Percentiles rank a stretch among this genome's conserved stretches.
Conservation (phyloP, 176 grass and related monocot species). For the Bolboschoenus planiculmis region DNA sequence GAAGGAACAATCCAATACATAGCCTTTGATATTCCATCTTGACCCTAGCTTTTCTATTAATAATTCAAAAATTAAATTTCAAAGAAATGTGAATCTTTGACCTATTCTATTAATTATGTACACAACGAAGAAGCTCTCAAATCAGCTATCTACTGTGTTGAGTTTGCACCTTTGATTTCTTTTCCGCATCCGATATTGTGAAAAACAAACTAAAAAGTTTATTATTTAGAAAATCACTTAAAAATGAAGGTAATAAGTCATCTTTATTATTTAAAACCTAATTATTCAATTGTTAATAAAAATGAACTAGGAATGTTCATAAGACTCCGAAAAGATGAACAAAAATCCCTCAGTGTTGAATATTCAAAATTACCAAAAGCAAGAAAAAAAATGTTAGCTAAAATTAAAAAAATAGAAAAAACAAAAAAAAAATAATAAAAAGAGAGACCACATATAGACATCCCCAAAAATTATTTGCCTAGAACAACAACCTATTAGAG, state of each 20-base stretch:
- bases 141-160: background rate
- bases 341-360: background rate
- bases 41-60: background rate
- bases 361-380: background rate
- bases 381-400: background rate
- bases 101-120: too few relatives aligned
- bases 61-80: background rate
- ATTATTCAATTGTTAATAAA: background rate
- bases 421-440: background rate
- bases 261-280: background rate
- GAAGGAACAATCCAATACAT: background rate
- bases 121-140: background rate
- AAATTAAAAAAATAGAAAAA: background rate
- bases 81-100: too few relatives aligned
- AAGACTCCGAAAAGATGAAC: background rate
- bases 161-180: background rate
- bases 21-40: background rate
- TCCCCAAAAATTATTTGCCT: conserved; percentile 20
- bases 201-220: background rate
- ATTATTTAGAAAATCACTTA: too few relatives aligned
- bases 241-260: too few relatives aligned
- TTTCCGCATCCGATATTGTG: background rate
- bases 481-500: conserved; percentile 15
- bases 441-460: conserved; percentile 11
- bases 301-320: background rate